Conservation (phyloP, 1,284 basidiomycete genomes). For the Sanghuangporus weigelae region DNA sequence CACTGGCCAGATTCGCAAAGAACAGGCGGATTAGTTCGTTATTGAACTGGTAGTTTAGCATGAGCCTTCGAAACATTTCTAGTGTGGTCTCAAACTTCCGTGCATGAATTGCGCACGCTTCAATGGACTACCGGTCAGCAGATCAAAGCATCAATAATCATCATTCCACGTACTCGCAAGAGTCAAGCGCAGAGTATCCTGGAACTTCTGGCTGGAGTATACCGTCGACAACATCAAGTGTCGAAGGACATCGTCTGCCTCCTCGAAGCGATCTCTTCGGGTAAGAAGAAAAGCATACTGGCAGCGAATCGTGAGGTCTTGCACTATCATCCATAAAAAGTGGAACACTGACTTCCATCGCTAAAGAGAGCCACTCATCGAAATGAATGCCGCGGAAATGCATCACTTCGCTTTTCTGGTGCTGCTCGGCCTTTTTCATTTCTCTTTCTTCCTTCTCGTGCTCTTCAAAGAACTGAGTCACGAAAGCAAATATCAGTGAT, state of each 20-base stretch:
- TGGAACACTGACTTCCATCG: conserved; percentile 65
- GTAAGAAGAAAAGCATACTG: conserved; percentile 86
- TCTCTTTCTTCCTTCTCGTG: conserved; percentile 33
- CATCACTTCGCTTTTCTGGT: conserved; percentile 35
- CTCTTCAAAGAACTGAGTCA: conserved; percentile 16
- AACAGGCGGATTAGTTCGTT: conserved; percentile 79
- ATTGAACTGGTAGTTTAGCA: conserved; percentile 69
- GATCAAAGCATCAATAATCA: background rate
- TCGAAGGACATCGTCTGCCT: conserved; percentile 74
- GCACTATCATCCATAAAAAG: background rate
- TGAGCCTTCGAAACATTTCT: conserved; percentile 70
- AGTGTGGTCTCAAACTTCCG: conserved; percentile 55
- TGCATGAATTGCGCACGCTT: conserved; percentile 68
- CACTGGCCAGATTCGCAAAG: conserved; percentile 63
- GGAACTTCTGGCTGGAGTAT: conserved; percentile 60
- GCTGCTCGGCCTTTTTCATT: conserved; percentile 22
- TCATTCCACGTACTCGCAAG: conserved; percentile 53
- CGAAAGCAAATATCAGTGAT: background rate
- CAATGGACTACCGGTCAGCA: background rate
- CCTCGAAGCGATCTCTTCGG: conserved; percentile 54
- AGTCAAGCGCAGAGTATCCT: conserved; percentile 68
- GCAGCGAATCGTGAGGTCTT: background rate
- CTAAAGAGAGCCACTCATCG: conserved; percentile 80
- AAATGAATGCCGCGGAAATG: conserved; percentile 81
- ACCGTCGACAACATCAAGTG: conserved; percentile 77